Evolutionary conservation across 2,329 filamentous ascomycete genomes (phyloP).

Genomic region (Thielaviopsis musarum): DNA sequence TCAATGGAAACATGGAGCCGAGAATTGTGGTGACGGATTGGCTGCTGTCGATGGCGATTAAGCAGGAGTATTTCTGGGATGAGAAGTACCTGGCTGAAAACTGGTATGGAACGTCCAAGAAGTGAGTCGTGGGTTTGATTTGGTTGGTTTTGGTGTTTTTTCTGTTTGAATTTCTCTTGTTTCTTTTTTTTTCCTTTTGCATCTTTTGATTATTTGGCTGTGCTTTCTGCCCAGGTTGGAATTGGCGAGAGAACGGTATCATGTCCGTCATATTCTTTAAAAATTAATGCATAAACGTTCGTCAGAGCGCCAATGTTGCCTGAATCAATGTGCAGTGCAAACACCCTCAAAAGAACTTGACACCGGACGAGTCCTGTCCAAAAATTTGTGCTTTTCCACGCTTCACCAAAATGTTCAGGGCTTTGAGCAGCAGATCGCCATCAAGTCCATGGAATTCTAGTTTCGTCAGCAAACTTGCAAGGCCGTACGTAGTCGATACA

Average conservation of each 20-base stretch:
- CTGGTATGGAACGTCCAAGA: background rate
- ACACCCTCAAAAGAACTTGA: conserved; percentile 75
- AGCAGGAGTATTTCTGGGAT: conserved; percentile 57
- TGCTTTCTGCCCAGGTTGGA: background rate
- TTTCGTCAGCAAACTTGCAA: background rate
- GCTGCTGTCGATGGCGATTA: conserved; percentile 80
- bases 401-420: conserved; percentile 69
- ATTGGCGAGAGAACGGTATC: background rate
- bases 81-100: conserved; percentile 39
- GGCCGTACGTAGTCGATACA: background rate
- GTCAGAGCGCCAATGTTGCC: background rate
- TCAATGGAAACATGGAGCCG: conserved; percentile 61
- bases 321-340: background rate
- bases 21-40: conserved; percentile 75
- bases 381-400: conserved; percentile 87
- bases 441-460: conserved; percentile 82
- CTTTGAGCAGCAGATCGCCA: conserved; percentile 59
- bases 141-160: background rate
- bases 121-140: background rate
- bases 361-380: conserved; percentile 70
- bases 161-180: background rate
- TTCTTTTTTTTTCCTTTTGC: background rate
- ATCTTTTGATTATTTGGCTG: background rate
- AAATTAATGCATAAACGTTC: background rate
- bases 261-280: conserved; percentile 1